Conservation (phyloP, 1,284 basidiomycete species). For the Trametes sp. region DNA sequence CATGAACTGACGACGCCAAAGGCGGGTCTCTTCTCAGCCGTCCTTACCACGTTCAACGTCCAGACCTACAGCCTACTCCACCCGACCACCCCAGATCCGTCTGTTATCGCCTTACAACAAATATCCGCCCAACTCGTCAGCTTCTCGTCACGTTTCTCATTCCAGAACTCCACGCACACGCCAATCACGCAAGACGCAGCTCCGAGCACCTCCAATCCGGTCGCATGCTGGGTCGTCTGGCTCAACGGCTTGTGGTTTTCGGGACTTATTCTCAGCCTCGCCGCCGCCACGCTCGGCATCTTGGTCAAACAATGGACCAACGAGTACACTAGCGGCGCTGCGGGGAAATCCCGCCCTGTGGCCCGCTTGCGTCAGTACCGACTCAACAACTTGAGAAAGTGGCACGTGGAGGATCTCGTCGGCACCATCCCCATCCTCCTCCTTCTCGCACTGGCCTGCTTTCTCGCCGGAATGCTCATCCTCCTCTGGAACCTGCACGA, state of each 20-base stretch:
- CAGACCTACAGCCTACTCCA: too few species aligned
- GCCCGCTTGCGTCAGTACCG: constrained; percentile 17
- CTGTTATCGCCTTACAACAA: background rate
- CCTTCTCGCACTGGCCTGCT: constrained; percentile 14
- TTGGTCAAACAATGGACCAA: constrained; percentile 15
- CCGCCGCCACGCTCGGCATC: constrained; percentile 5
- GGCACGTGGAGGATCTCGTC: constrained; percentile 12
- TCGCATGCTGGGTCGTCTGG: constrained; percentile 43
- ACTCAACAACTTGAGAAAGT: constrained; percentile 2
- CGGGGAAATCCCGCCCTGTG: too few species aligned
- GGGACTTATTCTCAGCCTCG: constrained; percentile 1
- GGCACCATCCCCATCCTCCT: constrained; percentile 14
- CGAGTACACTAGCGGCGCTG: constrained; percentile 9
- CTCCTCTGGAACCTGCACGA: too few species aligned
- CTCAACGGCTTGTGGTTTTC: constrained; percentile 35
- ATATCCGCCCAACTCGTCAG: background rate
- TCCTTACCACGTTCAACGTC: too few species aligned
- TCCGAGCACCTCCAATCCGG: background rate
- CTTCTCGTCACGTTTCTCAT: background rate
- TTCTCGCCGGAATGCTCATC: too few species aligned
- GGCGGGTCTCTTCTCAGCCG: too few species aligned
- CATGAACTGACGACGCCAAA: too few species aligned
- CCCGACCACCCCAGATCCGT: too few species aligned
- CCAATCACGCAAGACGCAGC: background rate
- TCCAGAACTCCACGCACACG: too few species aligned